These are phyloP conservation scores for Protomyces inouyei DNA, from an alignment of 1,139 yeast genomes.

Conservation along the genomic window DNA sequence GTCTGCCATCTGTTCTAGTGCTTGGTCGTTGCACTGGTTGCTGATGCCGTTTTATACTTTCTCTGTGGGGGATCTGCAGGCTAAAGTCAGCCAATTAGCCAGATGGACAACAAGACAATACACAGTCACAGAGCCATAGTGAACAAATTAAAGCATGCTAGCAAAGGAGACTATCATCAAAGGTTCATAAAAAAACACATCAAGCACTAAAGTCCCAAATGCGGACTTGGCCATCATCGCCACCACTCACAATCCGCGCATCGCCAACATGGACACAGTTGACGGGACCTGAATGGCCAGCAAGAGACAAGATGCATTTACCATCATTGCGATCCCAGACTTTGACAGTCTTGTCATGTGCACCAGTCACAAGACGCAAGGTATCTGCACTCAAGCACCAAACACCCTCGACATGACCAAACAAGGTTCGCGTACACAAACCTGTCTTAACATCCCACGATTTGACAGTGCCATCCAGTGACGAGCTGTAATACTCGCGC, in stretches of 20 bases:
- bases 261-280: conserved; percentile 64
- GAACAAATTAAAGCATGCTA: too few species aligned
- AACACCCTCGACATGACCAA: conserved; percentile 92
- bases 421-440: conserved; percentile 59
- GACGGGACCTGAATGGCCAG: conserved; percentile 87
- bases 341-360: conserved; percentile 89
- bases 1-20: background rate
- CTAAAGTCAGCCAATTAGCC: background rate
- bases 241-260: conserved; percentile 26
- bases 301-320: conserved; percentile 82
- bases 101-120: background rate
- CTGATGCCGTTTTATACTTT: too few species aligned
- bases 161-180: background rate
- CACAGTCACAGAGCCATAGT: background rate
- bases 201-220: conserved; percentile 17
- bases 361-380: conserved; percentile 91
- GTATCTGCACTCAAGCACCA: conserved; percentile 98
- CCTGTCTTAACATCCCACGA: conserved; percentile 87
- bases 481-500: conserved; percentile 23
- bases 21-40: too few species aligned
- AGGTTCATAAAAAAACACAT: background rate
- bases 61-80: too few species aligned
- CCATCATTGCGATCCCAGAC: conserved; percentile 98
- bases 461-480: conserved; percentile 40
- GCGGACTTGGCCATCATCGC: conserved; percentile 27